Percentiles rank a stretch among this genome's conserved stretches.
These are phyloP conservation scores for Austroboletus novae-zelandiae DNA, from an alignment of 1,284 basidiomycete species.

Conservation along the genomic window DNA sequence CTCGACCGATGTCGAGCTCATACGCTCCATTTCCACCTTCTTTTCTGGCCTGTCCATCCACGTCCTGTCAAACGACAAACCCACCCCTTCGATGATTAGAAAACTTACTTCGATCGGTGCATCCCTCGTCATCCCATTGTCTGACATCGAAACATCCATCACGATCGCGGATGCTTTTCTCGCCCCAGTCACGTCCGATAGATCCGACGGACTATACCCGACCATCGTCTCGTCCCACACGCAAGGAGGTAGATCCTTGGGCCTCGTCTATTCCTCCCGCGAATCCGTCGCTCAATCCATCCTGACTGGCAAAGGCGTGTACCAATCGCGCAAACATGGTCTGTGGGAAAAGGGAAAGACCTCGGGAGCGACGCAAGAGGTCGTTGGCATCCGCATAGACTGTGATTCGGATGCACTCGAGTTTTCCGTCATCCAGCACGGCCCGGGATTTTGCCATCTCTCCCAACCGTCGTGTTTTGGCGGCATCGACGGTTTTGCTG, in stretches of 20 bases:
- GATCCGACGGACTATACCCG: slow-evolving; percentile 89
- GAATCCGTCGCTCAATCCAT: slow-evolving; percentile 90
- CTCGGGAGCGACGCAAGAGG: slow-evolving; percentile 89
- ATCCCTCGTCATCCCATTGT: slow-evolving; percentile 72
- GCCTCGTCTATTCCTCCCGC: slow-evolving; percentile 95
- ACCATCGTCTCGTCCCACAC: slow-evolving; percentile 83
- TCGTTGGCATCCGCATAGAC: slow-evolving; percentile 82
- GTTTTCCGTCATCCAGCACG: slow-evolving; percentile 90
- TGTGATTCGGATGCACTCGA: slow-evolving; percentile 94
- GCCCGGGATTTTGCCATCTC: slow-evolving; percentile 93
- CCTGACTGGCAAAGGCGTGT: slow-evolving; percentile 86
- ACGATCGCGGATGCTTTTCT: slow-evolving; percentile 87
- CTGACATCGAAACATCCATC: slow-evolving; percentile 62
- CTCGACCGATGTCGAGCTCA: slow-evolving; percentile 63
- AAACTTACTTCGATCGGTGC: slow-evolving; percentile 59
- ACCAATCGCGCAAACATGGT: slow-evolving; percentile 95
- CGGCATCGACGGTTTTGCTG: slow-evolving; percentile 70
- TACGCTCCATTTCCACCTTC: slow-evolving; percentile 72
- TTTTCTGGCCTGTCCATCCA: slow-evolving; percentile 64
- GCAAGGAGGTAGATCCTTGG: slow-evolving; percentile 78
- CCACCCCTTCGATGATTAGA: slow-evolving; percentile 53
- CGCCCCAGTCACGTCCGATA: slow-evolving; percentile 80
- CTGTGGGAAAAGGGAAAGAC: slow-evolving; percentile 98
- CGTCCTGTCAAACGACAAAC: slow-evolving; percentile 55
- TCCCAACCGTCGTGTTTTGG: slow-evolving; percentile 87